Percentiles rank a stretch among this genome's conserved stretches.
Evolutionary conservation across 1,284 basidiomycete genomes (phyloP).

Genomic region (Filobasidium uniguttulatum): DNA sequence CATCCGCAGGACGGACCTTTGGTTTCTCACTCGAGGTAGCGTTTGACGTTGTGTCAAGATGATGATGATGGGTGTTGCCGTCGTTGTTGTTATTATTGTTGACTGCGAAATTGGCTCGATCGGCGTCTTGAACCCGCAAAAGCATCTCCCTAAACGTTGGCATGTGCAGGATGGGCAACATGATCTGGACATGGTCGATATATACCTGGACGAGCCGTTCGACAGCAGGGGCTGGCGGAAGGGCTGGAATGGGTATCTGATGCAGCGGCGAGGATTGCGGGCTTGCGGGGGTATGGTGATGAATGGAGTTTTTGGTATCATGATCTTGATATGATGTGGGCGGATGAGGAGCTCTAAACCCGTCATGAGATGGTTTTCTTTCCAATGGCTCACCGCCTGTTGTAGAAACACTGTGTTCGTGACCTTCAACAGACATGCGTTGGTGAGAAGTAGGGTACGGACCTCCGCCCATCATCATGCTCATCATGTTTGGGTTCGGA

Average conservation of each 20-base stretch:
- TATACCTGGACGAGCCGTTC: constrained; percentile 38
- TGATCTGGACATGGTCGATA: constrained; percentile 38
- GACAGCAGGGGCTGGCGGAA: constrained; percentile 36
- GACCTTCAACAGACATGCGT: too few relatives aligned
- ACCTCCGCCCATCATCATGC: neutral
- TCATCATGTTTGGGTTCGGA: neutral
- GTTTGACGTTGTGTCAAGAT: constrained; percentile 16
- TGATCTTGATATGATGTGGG: neutral
- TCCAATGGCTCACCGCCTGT: too few relatives aligned
- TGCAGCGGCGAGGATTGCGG: too few relatives aligned
- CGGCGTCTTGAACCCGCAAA: constrained; percentile 26
- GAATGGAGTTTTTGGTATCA: constrained; percentile 2
- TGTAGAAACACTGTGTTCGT: too few relatives aligned
- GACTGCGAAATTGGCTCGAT: constrained; percentile 15
- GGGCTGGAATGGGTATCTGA: constrained; percentile 30
- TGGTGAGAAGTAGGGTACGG: neutral
- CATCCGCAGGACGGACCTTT: too few relatives aligned
- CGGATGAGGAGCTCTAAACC: neutral
- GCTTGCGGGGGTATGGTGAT: constrained; percentile 16
- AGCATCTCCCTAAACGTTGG: constrained; percentile 36
- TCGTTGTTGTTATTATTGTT: too few relatives aligned
- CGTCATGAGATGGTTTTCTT: too few relatives aligned
- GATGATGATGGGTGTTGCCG: neutral
- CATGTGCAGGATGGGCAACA: constrained; percentile 38
- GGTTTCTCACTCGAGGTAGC: too few relatives aligned